Conservation (phyloP, 2,329 filamentous ascomycete genomes). For the Amesomyces nigricolor region DNA sequence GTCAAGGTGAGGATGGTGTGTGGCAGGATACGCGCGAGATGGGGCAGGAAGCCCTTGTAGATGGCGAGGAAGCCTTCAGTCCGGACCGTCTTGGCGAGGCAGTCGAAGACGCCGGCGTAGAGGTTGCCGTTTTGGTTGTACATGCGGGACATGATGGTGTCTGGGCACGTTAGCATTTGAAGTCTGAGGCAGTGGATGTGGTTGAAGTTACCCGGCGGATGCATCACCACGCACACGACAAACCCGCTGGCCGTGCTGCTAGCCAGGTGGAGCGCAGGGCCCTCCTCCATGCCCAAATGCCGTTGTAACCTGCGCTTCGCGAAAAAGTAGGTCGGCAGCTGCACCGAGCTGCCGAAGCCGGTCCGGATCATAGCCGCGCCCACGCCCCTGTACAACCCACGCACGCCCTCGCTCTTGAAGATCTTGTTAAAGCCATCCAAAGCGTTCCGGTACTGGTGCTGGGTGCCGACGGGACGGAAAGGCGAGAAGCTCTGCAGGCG, state of each 20-base stretch:
- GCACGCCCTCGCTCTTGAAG: slow-evolving; percentile 67
- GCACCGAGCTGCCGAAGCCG: slow-evolving; percentile 90
- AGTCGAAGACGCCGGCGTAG: slow-evolving; percentile 92
- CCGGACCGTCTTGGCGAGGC: slow-evolving; percentile 80
- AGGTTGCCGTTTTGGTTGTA: slow-evolving; percentile 98
- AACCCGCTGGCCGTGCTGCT: slow-evolving; percentile 89
- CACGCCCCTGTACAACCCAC: slow-evolving; percentile 83
- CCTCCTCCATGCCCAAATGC: slow-evolving; percentile 85
- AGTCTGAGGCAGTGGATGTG: background rate
- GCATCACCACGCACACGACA: slow-evolving; percentile 96
- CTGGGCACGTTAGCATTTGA: slow-evolving; percentile 35
- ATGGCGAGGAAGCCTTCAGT: slow-evolving; percentile 89
- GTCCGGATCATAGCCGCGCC: slow-evolving; percentile 93
- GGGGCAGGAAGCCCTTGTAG: slow-evolving; percentile 96
- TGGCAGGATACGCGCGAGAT: slow-evolving; percentile 87
- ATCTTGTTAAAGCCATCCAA: slow-evolving; percentile 78
- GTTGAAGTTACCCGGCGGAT: slow-evolving; percentile 68
- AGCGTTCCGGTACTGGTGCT: slow-evolving; percentile 85
- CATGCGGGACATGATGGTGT: slow-evolving; percentile 97
- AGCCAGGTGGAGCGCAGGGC: slow-evolving; percentile 78
- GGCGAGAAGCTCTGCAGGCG: slow-evolving; percentile 90
- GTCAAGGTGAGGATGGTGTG: slow-evolving; percentile 93
- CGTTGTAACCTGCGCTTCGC: slow-evolving; percentile 80
- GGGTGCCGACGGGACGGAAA: slow-evolving; percentile 91
- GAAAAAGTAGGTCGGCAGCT: slow-evolving; percentile 96